phyloP scores from a whole-genome alignment of 441 rosid genomes.

The Euphorbia neoarborescens region DNA sequence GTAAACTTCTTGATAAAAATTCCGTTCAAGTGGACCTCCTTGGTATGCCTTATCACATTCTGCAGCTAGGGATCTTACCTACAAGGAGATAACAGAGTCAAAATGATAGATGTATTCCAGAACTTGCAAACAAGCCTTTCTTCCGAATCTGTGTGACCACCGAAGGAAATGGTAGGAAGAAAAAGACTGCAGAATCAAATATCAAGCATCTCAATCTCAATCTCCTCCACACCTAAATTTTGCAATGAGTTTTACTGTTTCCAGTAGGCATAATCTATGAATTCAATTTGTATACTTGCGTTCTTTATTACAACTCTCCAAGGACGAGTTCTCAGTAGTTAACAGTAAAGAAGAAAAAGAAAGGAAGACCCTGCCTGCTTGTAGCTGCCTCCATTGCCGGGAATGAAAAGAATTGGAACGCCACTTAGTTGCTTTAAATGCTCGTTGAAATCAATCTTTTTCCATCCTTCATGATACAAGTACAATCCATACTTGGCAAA shows the following conservation, averaged over 20 bases:
- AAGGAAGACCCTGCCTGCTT: constrained; percentile 62
- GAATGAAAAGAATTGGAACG: constrained; percentile 87
- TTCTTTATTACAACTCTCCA: not conserved
- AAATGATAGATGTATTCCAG: not conserved
- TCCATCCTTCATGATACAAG: constrained; percentile 96
- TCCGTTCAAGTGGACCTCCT: constrained; percentile 70
- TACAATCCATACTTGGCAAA: constrained; percentile 62
- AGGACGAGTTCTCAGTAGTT: not conserved
- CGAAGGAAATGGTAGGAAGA: not conserved
- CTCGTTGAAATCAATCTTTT: constrained; percentile 69
- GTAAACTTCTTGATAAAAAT: constrained; percentile 67
- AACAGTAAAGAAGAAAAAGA: constrained; percentile 4
- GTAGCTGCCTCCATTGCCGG: constrained; percentile 96
- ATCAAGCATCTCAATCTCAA: not conserved
- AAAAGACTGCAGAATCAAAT: not conserved
- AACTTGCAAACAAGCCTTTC: constrained; percentile 7
- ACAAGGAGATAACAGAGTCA: constrained; percentile 18
- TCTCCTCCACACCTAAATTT: not conserved
- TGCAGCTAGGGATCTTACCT: constrained; percentile 95
- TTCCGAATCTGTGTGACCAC: not conserved
- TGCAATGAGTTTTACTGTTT: not conserved
- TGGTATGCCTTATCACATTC: constrained; percentile 91
- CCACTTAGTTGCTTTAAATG: constrained; percentile 76
- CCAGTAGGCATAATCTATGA: not conserved
- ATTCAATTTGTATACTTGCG: not conserved